Conservation (phyloP, 768 basidiomycete genomes). For the Termitomyces bulborhizus region DNA sequence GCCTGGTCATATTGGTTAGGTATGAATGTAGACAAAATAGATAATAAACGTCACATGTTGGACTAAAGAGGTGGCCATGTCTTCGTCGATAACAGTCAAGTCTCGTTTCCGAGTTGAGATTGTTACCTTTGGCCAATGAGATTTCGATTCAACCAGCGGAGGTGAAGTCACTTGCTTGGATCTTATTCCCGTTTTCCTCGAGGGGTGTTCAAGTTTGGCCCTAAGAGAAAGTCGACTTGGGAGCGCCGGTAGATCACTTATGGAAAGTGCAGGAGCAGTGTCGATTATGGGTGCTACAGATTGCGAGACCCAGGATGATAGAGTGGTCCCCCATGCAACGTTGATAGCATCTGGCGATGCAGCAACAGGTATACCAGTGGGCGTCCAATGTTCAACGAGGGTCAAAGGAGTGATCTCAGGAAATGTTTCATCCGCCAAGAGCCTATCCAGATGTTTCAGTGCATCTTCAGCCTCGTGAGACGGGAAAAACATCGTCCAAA, state of each 20-base stretch:
- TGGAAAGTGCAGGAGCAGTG: not conserved
- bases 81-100: not conserved
- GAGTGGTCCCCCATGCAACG: not conserved
- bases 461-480: conserved; percentile 1
- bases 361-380: not conserved
- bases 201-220: not conserved
- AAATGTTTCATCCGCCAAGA: not conserved
- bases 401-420: not conserved
- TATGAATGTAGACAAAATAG: not conserved
- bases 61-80: not conserved
- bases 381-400: not conserved
- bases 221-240: not conserved
- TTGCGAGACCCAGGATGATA: not conserved
- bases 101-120: not conserved
- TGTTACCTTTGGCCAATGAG: not conserved
- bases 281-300: not conserved
- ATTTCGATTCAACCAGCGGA: not conserved
- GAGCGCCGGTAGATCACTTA: not conserved
- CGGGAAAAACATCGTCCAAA: conserved; percentile 5
- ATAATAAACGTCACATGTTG: not conserved
- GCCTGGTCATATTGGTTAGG: not conserved
- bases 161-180: not conserved
- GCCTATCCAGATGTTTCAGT: not conserved
- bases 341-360: not conserved
- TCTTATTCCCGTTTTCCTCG: not conserved